Conservation (phyloP, 305 asterid genomes). For the Galium porrigens region DNA sequence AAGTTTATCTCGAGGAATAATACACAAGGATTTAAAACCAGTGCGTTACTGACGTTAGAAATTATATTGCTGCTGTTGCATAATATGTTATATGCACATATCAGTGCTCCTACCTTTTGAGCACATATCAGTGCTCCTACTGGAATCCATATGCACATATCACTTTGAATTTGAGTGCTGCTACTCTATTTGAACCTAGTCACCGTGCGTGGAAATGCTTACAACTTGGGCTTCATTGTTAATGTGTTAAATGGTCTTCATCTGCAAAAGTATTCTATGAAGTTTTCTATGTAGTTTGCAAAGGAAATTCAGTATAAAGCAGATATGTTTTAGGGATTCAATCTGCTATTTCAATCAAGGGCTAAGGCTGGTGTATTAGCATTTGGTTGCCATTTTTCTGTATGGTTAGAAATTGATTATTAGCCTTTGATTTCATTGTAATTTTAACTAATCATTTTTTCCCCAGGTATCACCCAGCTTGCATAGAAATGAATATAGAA, state of each 20-base stretch:
- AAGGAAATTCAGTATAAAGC: neutral
- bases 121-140: neutral
- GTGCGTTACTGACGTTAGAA: neutral
- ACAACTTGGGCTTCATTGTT: neutral
- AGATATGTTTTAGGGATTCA: neutral
- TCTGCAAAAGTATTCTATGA: neutral
- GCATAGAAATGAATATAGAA: conserved; percentile 56
- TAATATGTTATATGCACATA: neutral
- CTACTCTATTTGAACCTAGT: neutral
- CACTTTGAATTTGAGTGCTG: neutral
- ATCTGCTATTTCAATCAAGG: neutral
- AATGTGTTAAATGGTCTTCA: neutral
- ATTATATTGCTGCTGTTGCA: neutral
- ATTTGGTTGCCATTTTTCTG: neutral
- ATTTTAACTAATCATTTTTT: conserved; percentile 14
- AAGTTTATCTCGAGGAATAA: neutral
- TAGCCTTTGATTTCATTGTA: neutral
- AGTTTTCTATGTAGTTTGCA: too few relatives aligned
- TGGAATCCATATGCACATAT: too few relatives aligned
- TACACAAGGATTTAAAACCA: neutral
- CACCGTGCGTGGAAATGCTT: neutral
- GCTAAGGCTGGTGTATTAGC: neutral
- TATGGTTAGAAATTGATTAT: neutral
- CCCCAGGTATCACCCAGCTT: conserved; percentile 71
- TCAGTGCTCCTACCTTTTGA: neutral